Evolutionary conservation across 2,329 filamentous ascomycete species (phyloP).

Genomic region (Colletotrichum sansevieriae): DNA sequence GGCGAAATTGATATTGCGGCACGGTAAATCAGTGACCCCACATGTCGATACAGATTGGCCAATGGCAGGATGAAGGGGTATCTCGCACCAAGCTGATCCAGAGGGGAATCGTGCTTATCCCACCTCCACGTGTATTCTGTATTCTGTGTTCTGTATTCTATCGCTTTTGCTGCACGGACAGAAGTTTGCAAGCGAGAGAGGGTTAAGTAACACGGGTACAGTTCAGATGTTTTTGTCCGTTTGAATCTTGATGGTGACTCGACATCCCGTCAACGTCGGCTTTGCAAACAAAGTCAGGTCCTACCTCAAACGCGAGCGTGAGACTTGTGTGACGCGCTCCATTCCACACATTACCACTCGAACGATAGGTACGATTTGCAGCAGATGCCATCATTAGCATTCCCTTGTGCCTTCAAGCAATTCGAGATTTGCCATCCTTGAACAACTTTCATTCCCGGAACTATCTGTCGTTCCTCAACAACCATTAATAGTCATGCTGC

Average conservation of each 20-base stretch:
- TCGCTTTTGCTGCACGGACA: too few relatives aligned
- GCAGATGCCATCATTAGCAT: neutral
- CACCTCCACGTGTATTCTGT: too few relatives aligned
- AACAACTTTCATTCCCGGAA: too few relatives aligned
- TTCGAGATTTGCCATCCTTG: too few relatives aligned
- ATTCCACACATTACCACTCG: neutral
- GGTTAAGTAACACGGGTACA: too few relatives aligned
- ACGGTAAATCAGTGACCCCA: constrained; percentile 26
- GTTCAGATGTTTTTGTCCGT: too few relatives aligned
- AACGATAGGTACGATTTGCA: neutral
- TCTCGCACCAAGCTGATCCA: constrained; percentile 14
- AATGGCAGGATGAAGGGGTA: constrained; percentile 10
- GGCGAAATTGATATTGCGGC: constrained; percentile 34
- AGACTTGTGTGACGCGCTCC: neutral
- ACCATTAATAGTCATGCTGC: too few relatives aligned
- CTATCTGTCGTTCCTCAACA: too few relatives aligned
- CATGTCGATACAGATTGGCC: constrained; percentile 5
- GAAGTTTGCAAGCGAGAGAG: too few relatives aligned
- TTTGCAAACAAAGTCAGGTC: too few relatives aligned
- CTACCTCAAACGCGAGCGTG: neutral
- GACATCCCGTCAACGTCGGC: neutral
- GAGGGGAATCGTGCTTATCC: too few relatives aligned
- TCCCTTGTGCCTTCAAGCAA: neutral
- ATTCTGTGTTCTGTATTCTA: too few relatives aligned
- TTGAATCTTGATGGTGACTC: neutral